phyloP scores from a whole-genome alignment of 208 protist genomes.

The Naegleria gruberi region DNA sequence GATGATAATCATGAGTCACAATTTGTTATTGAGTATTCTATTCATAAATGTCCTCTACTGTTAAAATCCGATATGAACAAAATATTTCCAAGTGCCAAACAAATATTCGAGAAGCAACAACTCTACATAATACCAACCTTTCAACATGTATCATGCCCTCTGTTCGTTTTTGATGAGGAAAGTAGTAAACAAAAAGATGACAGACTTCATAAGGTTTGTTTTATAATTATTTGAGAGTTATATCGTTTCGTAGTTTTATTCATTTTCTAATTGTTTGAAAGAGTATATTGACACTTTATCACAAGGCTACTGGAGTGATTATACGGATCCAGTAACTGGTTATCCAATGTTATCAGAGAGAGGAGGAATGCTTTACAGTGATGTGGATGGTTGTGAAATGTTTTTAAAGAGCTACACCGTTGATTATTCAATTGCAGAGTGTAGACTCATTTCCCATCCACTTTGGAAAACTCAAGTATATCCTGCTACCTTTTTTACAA shows the following conservation, averaged over 20 bases:
- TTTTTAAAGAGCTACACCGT: slow-evolving; percentile 4
- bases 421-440: not conserved
- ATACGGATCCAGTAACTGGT: slow-evolving; percentile 2
- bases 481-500: not conserved
- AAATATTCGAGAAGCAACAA: not conserved
- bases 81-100: not conserved
- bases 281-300: not conserved
- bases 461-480: not conserved
- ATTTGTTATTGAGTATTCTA: not conserved
- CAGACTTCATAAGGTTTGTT: not conserved
- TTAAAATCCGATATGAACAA: not conserved
- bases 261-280: not conserved
- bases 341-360: not conserved
- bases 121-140: not conserved
- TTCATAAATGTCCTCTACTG: not conserved
- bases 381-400: slow-evolving; percentile 18
- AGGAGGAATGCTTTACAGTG: not conserved
- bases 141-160: not conserved
- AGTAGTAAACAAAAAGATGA: not conserved
- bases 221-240: not conserved
- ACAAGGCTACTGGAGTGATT: not conserved
- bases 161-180: not conserved
- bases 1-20: not conserved
- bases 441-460: not conserved
- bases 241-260: not conserved